These are phyloP conservation scores for Tetracladium maxilliforme DNA, from an alignment of 2,329 filamentous ascomycete species.

Conservation along the genomic window DNA sequence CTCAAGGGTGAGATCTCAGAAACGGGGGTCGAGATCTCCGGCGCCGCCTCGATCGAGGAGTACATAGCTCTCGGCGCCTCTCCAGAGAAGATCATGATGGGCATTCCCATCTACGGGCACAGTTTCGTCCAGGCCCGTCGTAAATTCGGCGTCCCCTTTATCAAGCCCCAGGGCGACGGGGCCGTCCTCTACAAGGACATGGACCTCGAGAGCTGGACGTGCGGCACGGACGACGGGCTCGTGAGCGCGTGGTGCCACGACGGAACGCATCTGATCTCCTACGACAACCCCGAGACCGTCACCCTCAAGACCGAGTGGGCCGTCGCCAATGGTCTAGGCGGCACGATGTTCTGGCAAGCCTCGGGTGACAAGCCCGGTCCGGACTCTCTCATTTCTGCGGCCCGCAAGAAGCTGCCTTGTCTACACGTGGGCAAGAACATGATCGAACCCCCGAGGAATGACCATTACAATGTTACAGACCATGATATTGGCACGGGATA, in stretches of 20 bases:
- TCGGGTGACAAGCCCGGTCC: constrained; percentile 48
- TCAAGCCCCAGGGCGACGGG: constrained; percentile 50
- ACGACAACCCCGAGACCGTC: constrained; percentile 49
- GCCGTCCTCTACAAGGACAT: constrained; percentile 46
- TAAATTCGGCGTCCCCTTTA: constrained; percentile 50
- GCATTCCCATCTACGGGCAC: constrained; percentile 71
- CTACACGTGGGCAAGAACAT: too few relatives aligned
- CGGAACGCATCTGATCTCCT: constrained; percentile 68
- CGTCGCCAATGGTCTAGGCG: constrained; percentile 45
- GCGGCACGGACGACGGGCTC: constrained; percentile 31
- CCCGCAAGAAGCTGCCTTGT: too few relatives aligned
- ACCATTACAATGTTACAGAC: too few relatives aligned
- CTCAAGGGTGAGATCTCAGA: too few relatives aligned
- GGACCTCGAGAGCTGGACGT: constrained; percentile 51
- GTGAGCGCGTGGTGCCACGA: too few relatives aligned
- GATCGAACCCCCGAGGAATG: too few relatives aligned
- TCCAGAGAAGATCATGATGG: constrained; percentile 54
- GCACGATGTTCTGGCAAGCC: constrained; percentile 77
- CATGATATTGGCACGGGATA: too few relatives aligned
- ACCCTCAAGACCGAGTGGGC: constrained; percentile 52
- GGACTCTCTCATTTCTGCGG: constrained; percentile 50
- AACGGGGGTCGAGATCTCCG: too few relatives aligned
- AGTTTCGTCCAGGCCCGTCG: constrained; percentile 48
- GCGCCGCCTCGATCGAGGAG: too few relatives aligned
- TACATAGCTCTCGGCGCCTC: constrained; percentile 52